phyloP scores from a whole-genome alignment of 2,329 filamentous ascomycete species.

The Paracoccidioides lutzii region DNA sequence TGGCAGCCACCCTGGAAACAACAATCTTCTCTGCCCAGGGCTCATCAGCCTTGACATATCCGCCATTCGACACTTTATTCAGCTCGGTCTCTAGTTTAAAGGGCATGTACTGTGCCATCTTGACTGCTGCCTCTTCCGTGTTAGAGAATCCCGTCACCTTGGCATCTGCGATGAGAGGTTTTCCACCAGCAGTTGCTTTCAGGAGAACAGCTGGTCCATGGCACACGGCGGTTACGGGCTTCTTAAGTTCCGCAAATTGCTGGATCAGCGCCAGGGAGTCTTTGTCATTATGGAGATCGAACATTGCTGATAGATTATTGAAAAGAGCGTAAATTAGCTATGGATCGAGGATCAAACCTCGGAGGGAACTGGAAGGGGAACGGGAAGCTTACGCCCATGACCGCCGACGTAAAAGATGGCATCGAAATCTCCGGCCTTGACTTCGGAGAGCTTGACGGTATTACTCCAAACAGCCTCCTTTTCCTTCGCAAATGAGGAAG shows the following conservation, averaged over 20 bases:
- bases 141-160: conserved; percentile 38
- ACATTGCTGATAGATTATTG: conserved; percentile 29
- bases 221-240: conserved; percentile 39
- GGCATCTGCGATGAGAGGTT: conserved; percentile 28
- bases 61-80: conserved; percentile 27
- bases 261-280: conserved; percentile 34
- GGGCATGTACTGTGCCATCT: conserved; percentile 30
- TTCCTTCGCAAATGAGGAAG: conserved; percentile 42
- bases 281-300: conserved; percentile 34
- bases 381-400: conserved; percentile 38
- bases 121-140: conserved; percentile 33
- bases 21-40: conserved; percentile 35
- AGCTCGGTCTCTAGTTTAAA: conserved; percentile 37
- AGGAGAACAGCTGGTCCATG: conserved; percentile 36
- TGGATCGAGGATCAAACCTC: not conserved
- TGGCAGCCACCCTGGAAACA: conserved; percentile 17
- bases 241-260: conserved; percentile 36
- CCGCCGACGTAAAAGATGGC: conserved; percentile 50
- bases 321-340: not conserved
- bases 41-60: conserved; percentile 34
- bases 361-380: not conserved
- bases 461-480: conserved; percentile 50
- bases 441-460: conserved; percentile 45
- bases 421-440: conserved; percentile 49
- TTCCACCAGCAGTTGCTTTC: conserved; percentile 33